phyloP scores from a whole-genome alignment of 2,329 filamentous ascomycete genomes.

The Neonectria coccinea region DNA sequence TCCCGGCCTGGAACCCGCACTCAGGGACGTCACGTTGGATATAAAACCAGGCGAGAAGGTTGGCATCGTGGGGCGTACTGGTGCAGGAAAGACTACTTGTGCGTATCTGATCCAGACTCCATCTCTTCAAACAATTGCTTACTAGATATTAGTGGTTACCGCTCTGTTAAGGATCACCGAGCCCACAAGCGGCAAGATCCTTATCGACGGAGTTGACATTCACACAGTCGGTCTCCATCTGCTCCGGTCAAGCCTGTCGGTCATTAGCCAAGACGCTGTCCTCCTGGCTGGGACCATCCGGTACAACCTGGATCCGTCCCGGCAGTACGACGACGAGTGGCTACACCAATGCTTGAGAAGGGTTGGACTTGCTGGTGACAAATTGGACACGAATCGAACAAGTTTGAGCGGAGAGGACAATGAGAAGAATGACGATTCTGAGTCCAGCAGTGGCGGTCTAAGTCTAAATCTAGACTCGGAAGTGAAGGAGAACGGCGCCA shows the following conservation, averaged over 20 bases:
- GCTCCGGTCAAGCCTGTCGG: conserved; percentile 86
- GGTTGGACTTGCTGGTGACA: conserved; percentile 10
- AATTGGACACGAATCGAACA: neutral
- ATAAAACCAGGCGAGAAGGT: conserved; percentile 87
- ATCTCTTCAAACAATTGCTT: neutral
- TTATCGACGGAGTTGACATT: conserved; percentile 86
- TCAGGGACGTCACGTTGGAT: conserved; percentile 82
- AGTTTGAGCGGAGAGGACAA: neutral
- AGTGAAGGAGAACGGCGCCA: conserved; percentile 18
- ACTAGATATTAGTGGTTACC: conserved; percentile 12
- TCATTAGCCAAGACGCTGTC: conserved; percentile 91
- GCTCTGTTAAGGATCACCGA: conserved; percentile 39
- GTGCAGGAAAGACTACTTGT: conserved; percentile 79
- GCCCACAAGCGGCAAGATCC: conserved; percentile 71
- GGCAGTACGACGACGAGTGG: conserved; percentile 27
- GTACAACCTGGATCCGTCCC: conserved; percentile 87
- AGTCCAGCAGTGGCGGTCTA: neutral
- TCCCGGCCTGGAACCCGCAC: conserved; percentile 80
- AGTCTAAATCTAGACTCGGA: conserved; percentile 20
- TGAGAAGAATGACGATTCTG: neutral
- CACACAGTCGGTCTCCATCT: conserved; percentile 84
- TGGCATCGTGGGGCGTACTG: conserved; percentile 90
- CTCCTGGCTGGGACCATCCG: conserved; percentile 87
- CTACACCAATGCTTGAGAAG: conserved; percentile 25
- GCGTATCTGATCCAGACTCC: conserved; percentile 5